Conservation (phyloP, 495 filamentous ascomycete species). For the Mytilinidion resinicola region DNA sequence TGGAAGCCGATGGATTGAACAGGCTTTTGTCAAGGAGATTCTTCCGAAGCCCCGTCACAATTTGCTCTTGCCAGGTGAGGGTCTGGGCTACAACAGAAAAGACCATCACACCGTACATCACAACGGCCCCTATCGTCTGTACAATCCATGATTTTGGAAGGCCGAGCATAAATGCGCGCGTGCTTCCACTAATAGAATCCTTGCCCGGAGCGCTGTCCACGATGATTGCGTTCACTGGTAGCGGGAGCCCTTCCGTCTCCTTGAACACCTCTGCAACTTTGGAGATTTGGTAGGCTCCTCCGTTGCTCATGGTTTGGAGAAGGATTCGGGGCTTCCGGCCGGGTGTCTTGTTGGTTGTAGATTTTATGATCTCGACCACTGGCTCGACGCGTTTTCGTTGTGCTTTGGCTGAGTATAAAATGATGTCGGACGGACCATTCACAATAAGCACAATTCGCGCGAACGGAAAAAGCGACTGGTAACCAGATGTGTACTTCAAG, state of each 20-base stretch:
- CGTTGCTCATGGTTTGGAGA: conserved; percentile 27
- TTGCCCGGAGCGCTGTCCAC: conserved; percentile 25
- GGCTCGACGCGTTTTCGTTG: conserved; percentile 1
- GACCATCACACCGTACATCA: not conserved
- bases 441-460: conserved; percentile 31
- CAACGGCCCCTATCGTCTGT: not conserved
- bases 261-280: conserved; percentile 13
- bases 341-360: not conserved
- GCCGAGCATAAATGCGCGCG: conserved; percentile 9
- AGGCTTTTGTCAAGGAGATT: conserved; percentile 18
- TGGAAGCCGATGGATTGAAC: conserved; percentile 9
- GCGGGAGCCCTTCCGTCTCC: not conserved
- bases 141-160: conserved; percentile 8
- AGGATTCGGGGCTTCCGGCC: conserved; percentile 8
- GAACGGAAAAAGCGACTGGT: conserved; percentile 25
- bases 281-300: conserved; percentile 16
- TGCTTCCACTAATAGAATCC: conserved; percentile 1
- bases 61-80: not conserved
- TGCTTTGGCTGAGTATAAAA: not conserved
- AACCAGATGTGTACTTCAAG: conserved; percentile 30
- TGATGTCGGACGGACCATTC: conserved; percentile 9
- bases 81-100: not conserved
- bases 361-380: conserved; percentile 13
- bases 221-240: conserved; percentile 20
- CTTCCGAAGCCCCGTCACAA: conserved; percentile 4